Conservation (phyloP, 805 yeast genomes). For the Maudiozyma bulderi region DNA sequence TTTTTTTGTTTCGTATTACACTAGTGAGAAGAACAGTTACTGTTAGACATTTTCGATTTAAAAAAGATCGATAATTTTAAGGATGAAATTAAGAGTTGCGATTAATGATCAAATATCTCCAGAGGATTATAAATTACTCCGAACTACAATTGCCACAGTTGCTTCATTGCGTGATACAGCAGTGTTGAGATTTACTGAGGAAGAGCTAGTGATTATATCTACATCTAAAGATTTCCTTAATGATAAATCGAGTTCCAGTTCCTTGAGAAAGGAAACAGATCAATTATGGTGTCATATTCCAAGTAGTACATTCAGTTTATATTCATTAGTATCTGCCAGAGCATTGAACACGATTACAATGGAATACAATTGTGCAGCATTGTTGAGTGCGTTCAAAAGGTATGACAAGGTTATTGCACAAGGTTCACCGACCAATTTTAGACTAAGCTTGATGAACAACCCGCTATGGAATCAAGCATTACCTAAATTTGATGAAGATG, state of each 20-base stretch:
- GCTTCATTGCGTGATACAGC: constrained; percentile 27
- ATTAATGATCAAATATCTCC: constrained; percentile 23
- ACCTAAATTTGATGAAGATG: neutral
- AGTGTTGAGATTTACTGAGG: constrained; percentile 25
- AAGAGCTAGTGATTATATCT: constrained; percentile 23
- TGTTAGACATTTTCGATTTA: neutral
- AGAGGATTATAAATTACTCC: constrained; percentile 25
- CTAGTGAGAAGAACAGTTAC: neutral
- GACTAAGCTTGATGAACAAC: constrained; percentile 20
- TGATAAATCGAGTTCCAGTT: constrained; percentile 8
- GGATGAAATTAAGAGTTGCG: constrained; percentile 24
- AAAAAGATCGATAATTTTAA: neutral
- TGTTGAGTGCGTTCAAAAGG: constrained; percentile 22
- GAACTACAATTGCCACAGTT: constrained; percentile 24
- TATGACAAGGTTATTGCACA: constrained; percentile 24
- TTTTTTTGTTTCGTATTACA: too few relatives aligned
- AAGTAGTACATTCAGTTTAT: constrained; percentile 21
- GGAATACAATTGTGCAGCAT: constrained; percentile 27
- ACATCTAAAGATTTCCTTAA: constrained; percentile 17
- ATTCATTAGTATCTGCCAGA: constrained; percentile 21
- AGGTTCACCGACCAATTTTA: constrained; percentile 22
- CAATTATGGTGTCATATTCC: constrained; percentile 29
- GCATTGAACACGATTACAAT: constrained; percentile 23
- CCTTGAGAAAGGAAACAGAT: constrained; percentile 22
- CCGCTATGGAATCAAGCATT: constrained; percentile 18